Evolutionary conservation across 2,329 filamentous ascomycete genomes (phyloP).

Genomic region (Stachybotrys elegans): DNA sequence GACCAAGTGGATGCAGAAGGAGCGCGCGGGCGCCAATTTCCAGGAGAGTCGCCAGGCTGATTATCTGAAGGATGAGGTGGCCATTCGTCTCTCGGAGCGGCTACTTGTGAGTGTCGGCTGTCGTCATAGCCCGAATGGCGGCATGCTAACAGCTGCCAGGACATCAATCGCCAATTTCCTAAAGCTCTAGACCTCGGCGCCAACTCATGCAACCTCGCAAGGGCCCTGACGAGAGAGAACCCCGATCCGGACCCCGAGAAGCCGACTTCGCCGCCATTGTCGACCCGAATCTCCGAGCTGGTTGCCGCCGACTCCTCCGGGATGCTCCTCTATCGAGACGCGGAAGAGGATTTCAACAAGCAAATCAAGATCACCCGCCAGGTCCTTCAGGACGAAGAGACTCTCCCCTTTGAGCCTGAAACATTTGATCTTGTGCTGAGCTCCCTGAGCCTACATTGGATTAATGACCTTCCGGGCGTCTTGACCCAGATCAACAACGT

Average conservation of each 20-base stretch:
- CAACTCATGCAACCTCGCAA: slow-evolving; percentile 91
- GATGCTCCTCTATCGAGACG: slow-evolving; percentile 75
- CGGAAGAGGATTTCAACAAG: slow-evolving; percentile 66
- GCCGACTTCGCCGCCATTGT: slow-evolving; percentile 60
- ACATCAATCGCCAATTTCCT: slow-evolving; percentile 86
- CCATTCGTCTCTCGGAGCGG: slow-evolving; percentile 75
- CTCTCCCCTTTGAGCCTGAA: slow-evolving; percentile 67
- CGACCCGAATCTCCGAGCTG: slow-evolving; percentile 66
- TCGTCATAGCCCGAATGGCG: too few relatives aligned
- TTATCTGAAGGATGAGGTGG: slow-evolving; percentile 91
- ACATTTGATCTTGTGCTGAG: slow-evolving; percentile 89
- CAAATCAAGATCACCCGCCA: slow-evolving; percentile 67
- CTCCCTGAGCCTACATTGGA: slow-evolving; percentile 89
- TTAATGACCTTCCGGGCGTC: slow-evolving; percentile 88
- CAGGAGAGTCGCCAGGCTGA: slow-evolving; percentile 75
- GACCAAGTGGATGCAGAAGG: slow-evolving; percentile 87
- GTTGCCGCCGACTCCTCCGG: slow-evolving; percentile 79
- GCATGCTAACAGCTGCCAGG: too few relatives aligned
- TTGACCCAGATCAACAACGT: slow-evolving; percentile 80
- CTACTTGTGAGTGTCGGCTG: slow-evolving; percentile 61
- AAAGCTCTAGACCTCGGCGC: slow-evolving; percentile 88
- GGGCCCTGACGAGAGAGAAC: slow-evolving; percentile 68
- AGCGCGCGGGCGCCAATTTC: slow-evolving; percentile 69
- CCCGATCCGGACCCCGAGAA: slow-evolving; percentile 54
- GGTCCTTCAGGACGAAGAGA: slow-evolving; percentile 69